Percentiles rank a stretch among this genome's conserved stretches.
These are phyloP conservation scores for Solanum pinnatisectum DNA, from an alignment of 257 asterid genomes.

Conservation along the genomic window DNA sequence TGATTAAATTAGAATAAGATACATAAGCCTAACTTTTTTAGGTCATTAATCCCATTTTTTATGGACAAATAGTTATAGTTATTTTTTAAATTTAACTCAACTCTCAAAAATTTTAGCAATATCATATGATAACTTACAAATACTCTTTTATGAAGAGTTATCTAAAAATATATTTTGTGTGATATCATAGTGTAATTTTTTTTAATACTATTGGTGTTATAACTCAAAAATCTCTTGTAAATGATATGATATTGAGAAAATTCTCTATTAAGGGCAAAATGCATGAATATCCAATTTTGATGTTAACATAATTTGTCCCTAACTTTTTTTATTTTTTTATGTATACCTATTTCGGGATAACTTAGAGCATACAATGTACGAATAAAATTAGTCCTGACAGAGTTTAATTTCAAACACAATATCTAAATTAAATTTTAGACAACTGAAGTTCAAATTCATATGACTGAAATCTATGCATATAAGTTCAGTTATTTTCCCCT, in stretches of 20 bases:
- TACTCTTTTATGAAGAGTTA: too few relatives aligned
- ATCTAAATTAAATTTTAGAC: neutral
- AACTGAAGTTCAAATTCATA: neutral
- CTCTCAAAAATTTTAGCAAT: neutral
- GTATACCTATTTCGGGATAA: neutral
- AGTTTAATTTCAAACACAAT: too few relatives aligned
- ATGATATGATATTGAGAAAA: neutral
- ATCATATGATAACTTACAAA: too few relatives aligned
- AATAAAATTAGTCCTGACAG: too few relatives aligned
- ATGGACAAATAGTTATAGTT: neutral
- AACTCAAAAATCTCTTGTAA: neutral
- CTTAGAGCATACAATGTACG: too few relatives aligned
- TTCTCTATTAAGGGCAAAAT: neutral
- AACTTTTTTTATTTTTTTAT: too few relatives aligned
- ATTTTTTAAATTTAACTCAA: neutral
- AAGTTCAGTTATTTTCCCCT: too few relatives aligned
- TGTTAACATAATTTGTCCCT: neutral
- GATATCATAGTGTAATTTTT: neutral
- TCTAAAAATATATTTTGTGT: too few relatives aligned
- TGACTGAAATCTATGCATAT: neutral
- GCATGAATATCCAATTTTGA: neutral
- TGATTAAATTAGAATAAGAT: too few relatives aligned
- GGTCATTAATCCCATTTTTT: neutral
- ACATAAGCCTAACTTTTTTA: neutral
- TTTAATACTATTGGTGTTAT: neutral